Evolutionary conservation across 331 rosid species (phyloP).

Genomic region (Acacia pycnantha): DNA sequence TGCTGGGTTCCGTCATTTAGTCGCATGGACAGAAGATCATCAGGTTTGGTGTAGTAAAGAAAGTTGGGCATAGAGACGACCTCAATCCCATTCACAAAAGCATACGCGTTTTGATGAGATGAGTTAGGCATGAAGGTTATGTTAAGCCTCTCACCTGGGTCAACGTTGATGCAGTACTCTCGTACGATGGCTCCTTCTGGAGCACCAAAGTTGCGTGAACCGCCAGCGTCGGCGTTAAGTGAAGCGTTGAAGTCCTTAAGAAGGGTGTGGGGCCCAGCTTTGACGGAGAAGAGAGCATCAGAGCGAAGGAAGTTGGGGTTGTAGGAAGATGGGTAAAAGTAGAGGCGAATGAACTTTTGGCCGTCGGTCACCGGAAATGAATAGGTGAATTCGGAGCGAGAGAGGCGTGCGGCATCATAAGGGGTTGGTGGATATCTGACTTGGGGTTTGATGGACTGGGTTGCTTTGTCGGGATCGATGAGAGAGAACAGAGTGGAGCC

Average conservation of each 20-base stretch:
- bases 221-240: background rate
- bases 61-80: background rate
- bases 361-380: background rate
- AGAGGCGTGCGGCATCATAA: background rate
- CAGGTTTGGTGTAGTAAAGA: background rate
- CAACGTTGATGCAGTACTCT: background rate
- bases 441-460: background rate
- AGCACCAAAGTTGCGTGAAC: background rate
- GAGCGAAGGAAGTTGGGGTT: background rate
- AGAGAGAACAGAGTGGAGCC: background rate
- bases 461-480: background rate
- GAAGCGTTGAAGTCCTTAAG: background rate
- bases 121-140: background rate
- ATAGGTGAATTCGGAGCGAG: background rate
- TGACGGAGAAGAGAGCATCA: background rate
- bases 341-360: background rate
- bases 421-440: background rate
- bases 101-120: background rate
- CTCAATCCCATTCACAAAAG: background rate
- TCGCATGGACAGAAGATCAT: background rate
- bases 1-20: background rate
- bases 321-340: background rate
- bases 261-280: background rate
- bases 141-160: background rate
- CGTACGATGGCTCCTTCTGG: background rate